Conservation (phyloP, 164 flowering plant species). For the Umbilicus rupestris region DNA sequence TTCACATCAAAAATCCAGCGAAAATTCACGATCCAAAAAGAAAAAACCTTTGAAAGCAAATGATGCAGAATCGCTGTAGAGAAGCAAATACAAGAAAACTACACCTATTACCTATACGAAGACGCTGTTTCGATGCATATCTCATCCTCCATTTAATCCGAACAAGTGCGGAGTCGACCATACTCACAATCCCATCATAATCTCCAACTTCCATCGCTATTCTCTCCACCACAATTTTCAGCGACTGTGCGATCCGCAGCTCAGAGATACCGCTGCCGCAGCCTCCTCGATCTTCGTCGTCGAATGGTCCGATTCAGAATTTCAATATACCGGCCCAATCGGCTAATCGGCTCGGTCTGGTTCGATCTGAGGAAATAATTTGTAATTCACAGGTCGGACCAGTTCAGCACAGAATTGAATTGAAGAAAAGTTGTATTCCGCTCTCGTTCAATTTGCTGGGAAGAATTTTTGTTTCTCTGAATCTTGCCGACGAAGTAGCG, state of each 20-base stretch:
- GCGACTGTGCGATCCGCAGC: too few relatives aligned
- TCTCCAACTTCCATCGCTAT: conserved; percentile 26
- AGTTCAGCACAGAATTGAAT: not conserved
- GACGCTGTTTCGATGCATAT: conserved; percentile 47
- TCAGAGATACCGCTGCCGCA: too few relatives aligned
- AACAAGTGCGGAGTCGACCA: conserved; percentile 32
- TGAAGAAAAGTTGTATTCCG: not conserved
- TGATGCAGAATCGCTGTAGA: not conserved
- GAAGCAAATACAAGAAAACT: too few relatives aligned
- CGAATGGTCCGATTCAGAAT: too few relatives aligned
- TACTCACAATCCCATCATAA: conserved; percentile 29
- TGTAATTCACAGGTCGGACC: not conserved
- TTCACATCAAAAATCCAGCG: too few relatives aligned
- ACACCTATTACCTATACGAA: conserved; percentile 66
- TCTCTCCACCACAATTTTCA: too few relatives aligned
- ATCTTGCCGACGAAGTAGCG: not conserved
- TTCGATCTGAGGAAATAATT: not conserved
- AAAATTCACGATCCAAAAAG: not conserved
- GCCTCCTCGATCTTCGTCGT: too few relatives aligned
- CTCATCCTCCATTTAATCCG: conserved; percentile 65
- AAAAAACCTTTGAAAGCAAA: not conserved
- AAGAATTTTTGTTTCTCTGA: not conserved
- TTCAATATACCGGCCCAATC: too few relatives aligned
- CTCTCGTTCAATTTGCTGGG: not conserved
- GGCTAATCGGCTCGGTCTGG: not conserved